These are phyloP conservation scores for Powellomyces hirtus DNA, from an alignment of 192 early-diverging fungal species.

Conservation along the genomic window DNA sequence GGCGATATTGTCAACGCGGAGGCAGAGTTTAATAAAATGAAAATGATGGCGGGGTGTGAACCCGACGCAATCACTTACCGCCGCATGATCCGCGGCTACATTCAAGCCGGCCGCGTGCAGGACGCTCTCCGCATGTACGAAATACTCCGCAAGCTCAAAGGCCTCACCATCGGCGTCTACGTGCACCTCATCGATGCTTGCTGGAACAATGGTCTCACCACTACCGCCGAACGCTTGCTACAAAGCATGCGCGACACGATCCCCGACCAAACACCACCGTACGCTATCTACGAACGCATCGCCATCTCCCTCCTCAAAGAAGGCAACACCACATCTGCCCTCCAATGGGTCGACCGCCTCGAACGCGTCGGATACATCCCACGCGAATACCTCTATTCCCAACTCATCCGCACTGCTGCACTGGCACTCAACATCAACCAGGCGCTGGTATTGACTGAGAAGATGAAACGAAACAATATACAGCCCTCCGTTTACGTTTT, in stretches of 20 bases:
- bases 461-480: background rate
- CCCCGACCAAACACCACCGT: background rate
- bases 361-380: background rate
- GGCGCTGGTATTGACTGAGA: background rate
- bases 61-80: background rate
- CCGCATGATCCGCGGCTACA: constrained; percentile 7
- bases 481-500: background rate
- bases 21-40: constrained; percentile 11
- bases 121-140: constrained; percentile 11
- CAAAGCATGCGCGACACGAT: background rate
- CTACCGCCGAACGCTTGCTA: background rate
- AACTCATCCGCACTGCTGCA: constrained; percentile 18
- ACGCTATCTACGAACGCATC: constrained; percentile 4
- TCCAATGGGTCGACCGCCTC: background rate
- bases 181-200: constrained; percentile 5
- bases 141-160: background rate
- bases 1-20: constrained; percentile 4
- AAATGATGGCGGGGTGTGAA: constrained; percentile 5
- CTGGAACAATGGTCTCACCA: background rate
- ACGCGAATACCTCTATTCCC: constrained; percentile 10
- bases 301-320: constrained; percentile 2
- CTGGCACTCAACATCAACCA: background rate
- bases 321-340: background rate
- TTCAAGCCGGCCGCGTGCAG: background rate
- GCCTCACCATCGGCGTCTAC: constrained; percentile 8